A percentile compares a stretch with the other conserved stretches of the same genome.
Conservation (phyloP, 179 eudicot species). For the Vitellaria paradoxa region DNA sequence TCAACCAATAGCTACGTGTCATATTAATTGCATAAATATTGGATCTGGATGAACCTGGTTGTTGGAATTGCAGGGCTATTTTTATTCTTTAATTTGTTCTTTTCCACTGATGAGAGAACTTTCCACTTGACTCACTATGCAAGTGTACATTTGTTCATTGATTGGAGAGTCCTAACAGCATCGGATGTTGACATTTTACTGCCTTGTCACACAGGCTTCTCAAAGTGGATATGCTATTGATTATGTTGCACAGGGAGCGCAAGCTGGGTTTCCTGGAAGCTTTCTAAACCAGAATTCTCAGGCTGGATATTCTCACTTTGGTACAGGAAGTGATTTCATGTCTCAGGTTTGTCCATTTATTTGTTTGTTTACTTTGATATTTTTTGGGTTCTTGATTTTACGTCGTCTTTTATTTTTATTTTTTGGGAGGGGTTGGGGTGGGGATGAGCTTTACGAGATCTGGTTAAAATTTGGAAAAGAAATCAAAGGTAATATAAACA, state of each 20-base stretch:
- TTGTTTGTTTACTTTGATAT: background rate
- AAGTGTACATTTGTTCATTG: no score
- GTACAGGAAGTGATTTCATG: constrained; percentile 80
- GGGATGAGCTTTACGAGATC: background rate
- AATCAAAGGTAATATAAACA: background rate
- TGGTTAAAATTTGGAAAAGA: background rate
- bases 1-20: background rate
- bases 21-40: background rate
- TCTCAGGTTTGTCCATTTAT: constrained; percentile 66
- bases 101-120: background rate
- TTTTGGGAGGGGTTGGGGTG: background rate
- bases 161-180: background rate
- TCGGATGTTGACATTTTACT: background rate
- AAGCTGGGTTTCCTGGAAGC: constrained; percentile 84
- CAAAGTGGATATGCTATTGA: constrained; percentile 94
- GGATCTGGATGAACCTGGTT: background rate
- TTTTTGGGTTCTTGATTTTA: background rate
- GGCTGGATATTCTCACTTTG: constrained; percentile 82
- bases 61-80: background rate
- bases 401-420: background rate
- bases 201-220: constrained; percentile 60
- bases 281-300: constrained; percentile 84
- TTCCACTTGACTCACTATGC: no score
- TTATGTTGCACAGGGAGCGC: constrained; percentile 79
- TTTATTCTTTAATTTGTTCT: background rate